Conservation (phyloP, 2,329 filamentous ascomycete genomes). For the Alternaria arbusti region DNA sequence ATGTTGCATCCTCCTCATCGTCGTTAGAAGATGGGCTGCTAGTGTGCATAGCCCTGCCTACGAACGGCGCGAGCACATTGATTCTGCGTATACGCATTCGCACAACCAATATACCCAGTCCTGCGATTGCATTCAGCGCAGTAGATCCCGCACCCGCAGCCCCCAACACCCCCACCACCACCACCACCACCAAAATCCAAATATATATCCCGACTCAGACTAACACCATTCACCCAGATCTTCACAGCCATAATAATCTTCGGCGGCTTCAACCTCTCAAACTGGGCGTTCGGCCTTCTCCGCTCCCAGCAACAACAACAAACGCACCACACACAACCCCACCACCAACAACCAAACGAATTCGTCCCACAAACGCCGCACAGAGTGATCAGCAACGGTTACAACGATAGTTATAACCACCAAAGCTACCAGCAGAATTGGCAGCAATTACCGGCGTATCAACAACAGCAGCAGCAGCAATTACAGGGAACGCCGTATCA, state of each 20-base stretch:
- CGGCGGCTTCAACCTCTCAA: conserved; percentile 62
- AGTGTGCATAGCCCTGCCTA: no score
- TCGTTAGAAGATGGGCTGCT: no score
- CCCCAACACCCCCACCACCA: not conserved
- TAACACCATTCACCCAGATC: conserved; percentile 50
- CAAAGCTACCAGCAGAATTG: conserved; percentile 25
- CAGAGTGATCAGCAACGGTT: conserved; percentile 28
- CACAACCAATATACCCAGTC: not conserved
- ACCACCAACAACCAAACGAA: conserved; percentile 21
- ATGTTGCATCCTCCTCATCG: no score
- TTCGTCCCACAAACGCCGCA: conserved; percentile 42
- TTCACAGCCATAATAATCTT: conserved; percentile 58
- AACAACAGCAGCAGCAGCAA: conserved; percentile 15
- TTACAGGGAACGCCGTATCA: conserved; percentile 25
- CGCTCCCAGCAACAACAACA: conserved; percentile 48
- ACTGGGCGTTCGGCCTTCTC: conserved; percentile 65
- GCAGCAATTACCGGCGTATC: conserved; percentile 10
- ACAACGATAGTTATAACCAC: conserved; percentile 11
- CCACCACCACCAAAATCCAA: no score
- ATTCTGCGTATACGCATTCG: not conserved
- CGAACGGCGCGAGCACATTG: not conserved
- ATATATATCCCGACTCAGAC: conserved; percentile 9
- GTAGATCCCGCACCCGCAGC: not conserved
- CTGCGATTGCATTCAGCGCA: not conserved
- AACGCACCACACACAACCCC: conserved; percentile 12